Base-by-base conservation (phyloP, 1,139 yeast genomes). In the Starmera stellimalicola region DNA sequence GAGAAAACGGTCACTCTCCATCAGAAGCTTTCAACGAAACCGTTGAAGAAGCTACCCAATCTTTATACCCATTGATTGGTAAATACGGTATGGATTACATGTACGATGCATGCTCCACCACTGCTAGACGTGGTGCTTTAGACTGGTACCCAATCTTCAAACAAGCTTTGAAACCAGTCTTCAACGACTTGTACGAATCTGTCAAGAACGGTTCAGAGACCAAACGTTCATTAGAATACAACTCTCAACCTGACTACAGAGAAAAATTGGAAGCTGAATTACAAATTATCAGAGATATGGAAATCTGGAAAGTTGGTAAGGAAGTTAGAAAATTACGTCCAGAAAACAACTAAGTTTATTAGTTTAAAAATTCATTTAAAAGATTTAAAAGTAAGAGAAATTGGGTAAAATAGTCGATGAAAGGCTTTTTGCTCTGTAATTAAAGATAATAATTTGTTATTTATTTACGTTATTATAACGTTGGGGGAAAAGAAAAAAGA, bases 71-170 rank as follows among this genome's bases (percentile, higher is more conserved):
- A 68, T 80, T 91, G 74, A 68, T 91, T 56, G 98, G 98, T 69
- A 85, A 84, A 71, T 83, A 91, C 77, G 98, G 98, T 73, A 91
- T 91, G 98, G 98, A 91, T 72, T 91, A 91, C 91, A 91, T 91
- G 98, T 91, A 91, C 79, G 97, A 88, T 62, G 98, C 98, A 55
- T 91, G 98, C 72, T 91, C 98, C 51, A 91, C 98, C 62, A 91
- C 98, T 53, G 98, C 98, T 55, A 85, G 97, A 77, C 87, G 98
- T 75, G 98, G 98, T 77, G 98, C 98, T 61, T 78, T 91, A 58
- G 98, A 91, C 76, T 91, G 98, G 98, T 88, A 91, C 77, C 98
- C 97, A 68, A 71, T 79, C 66, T 91, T 91, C 85, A 87, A 87
- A 79, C 93, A 84, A 56, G 96, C 96, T 60, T 78, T 91, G 70